These are phyloP conservation scores for Ceratopteris richardii DNA, from an alignment of 75 land plant genomes.

Conservation along the genomic window DNA sequence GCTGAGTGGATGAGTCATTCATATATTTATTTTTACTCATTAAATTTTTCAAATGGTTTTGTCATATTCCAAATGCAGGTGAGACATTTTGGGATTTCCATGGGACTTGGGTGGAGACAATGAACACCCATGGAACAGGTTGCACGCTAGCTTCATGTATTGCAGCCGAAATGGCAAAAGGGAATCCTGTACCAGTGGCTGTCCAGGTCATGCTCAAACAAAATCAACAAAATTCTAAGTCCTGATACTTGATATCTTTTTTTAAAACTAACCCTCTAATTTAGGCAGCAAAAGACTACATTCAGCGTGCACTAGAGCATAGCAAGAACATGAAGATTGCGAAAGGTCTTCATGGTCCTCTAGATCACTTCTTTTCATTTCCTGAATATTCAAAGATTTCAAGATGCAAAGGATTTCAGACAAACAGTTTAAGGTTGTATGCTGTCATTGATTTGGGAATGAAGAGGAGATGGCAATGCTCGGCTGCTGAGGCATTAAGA, in stretches of 20 bases:
- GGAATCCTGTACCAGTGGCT: slow-evolving; percentile 47
- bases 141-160: slow-evolving; percentile 88
- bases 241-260: background rate
- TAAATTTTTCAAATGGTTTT: no score
- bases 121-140: slow-evolving; percentile 94
- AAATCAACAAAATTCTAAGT: background rate
- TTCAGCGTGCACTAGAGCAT: slow-evolving; percentile 49
- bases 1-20: no score
- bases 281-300: slow-evolving; percentile 70
- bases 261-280: background rate
- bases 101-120: slow-evolving; percentile 55
- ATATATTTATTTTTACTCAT: no score
- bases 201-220: slow-evolving; percentile 46
- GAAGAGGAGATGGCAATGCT: slow-evolving; percentile 85
- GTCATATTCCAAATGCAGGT: slow-evolving; percentile 61
- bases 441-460: slow-evolving; percentile 80
- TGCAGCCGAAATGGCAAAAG: slow-evolving; percentile 93
- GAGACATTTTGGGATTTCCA: slow-evolving; percentile 50
- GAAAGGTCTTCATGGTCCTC: slow-evolving; percentile 76
- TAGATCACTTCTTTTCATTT: slow-evolving; percentile 60
- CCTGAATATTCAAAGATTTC: slow-evolving; percentile 3
- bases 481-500: slow-evolving; percentile 66
- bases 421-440: slow-evolving; percentile 56
- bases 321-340: slow-evolving; percentile 60
- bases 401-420: slow-evolving; percentile 25